These are phyloP conservation scores for Coemansia sp. DNA, from an alignment of 192 early-diverging fungal species.

Conservation along the genomic window DNA sequence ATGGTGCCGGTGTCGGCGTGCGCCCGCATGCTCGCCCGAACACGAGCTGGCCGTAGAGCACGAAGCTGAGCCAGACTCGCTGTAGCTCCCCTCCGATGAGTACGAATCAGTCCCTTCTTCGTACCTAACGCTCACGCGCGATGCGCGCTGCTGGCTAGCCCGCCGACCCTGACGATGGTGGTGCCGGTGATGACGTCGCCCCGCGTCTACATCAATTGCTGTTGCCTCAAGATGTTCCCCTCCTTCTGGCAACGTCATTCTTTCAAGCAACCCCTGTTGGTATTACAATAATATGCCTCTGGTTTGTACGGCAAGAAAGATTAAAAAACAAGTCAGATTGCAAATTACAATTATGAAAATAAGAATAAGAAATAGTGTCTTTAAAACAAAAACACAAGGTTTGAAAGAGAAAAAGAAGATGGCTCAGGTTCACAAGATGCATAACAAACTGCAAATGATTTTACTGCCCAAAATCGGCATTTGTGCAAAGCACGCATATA, in stretches of 20 bases:
- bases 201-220: background rate
- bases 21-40: conserved; percentile 30
- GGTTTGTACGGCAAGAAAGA: background rate
- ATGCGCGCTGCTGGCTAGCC: background rate
- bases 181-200: conserved; percentile 9
- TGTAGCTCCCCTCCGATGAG: conserved; percentile 24
- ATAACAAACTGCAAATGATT: no score
- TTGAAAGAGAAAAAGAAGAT: no score
- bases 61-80: conserved; percentile 47
- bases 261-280: background rate
- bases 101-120: background rate
- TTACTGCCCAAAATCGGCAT: no score
- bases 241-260: background rate
- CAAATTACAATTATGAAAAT: background rate
- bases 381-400: background rate
- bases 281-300: background rate
- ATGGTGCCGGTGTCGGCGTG: conserved; percentile 39
- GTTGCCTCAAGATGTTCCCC: background rate
- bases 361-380: background rate
- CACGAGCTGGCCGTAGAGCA: conserved; percentile 46
- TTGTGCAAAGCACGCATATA: no score
- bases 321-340: background rate
- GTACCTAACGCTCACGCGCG: background rate
- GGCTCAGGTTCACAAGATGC: no score
- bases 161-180: conserved; percentile 13